Evolutionary conservation across 2,329 filamentous ascomycete species (phyloP).

Genomic region (Colletotrichum paranaense): DNA sequence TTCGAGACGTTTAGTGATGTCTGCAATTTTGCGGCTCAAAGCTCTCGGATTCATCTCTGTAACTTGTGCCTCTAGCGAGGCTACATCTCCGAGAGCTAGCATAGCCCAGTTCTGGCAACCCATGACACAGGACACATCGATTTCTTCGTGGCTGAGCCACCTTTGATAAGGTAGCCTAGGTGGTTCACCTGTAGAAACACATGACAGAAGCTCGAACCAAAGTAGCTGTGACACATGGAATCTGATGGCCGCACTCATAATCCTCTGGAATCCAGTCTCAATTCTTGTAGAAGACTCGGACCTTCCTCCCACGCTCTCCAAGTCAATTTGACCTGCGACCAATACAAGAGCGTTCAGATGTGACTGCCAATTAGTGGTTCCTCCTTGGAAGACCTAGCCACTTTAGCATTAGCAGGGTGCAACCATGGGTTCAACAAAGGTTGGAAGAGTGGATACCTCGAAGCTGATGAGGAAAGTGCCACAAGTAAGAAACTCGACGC

Average conservation of each 20-base stretch:
- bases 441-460: conserved; percentile 33
- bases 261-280: conserved; percentile 6
- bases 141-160: conserved; percentile 16
- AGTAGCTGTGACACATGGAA: conserved; percentile 29
- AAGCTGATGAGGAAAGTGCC: conserved; percentile 42
- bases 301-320: not conserved
- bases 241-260: conserved; percentile 23
- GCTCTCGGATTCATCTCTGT: not conserved
- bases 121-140: conserved; percentile 27
- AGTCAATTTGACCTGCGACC: conserved; percentile 7
- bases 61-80: not conserved
- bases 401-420: conserved; percentile 5
- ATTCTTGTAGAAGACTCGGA: not conserved
- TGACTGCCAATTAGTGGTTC: conserved; percentile 24
- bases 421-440: not conserved
- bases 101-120: conserved; percentile 34
- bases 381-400: conserved; percentile 30
- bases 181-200: conserved; percentile 17
- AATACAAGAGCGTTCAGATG: conserved; percentile 25
- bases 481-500: conserved; percentile 41
- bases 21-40: not conserved
- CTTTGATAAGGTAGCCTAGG: conserved; percentile 16
- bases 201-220: conserved; percentile 29
- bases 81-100: conserved; percentile 29
- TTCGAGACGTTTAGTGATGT: not conserved